Percentiles rank a stretch among this genome's conserved stretches.
Evolutionary conservation across 495 filamentous ascomycete species (phyloP).

Genomic region (Penicillium ucsense): DNA sequence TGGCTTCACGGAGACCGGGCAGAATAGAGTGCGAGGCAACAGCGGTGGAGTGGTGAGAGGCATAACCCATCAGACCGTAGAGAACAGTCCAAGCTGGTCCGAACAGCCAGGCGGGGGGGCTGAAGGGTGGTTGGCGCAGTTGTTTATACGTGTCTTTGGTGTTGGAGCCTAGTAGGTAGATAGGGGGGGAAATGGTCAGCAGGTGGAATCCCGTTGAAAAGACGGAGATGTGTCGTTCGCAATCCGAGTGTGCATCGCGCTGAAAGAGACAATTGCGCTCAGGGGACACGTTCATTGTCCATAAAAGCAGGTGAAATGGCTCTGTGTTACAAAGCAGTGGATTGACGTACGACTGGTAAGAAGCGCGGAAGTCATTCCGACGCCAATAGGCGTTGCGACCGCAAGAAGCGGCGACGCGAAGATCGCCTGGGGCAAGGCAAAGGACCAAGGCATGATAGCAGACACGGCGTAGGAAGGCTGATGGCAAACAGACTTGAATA

Average conservation of each 20-base stretch:
- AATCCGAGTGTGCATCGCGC: not conserved
- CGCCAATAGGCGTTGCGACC: conserved; percentile 23
- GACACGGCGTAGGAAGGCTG: no score
- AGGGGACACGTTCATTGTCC: no score
- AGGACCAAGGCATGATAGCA: conserved; percentile 27
- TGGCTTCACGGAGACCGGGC: conserved; percentile 15
- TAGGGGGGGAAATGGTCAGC: not conserved
- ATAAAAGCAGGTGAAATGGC: no score
- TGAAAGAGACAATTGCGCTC: no score
- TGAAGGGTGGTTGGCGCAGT: conserved; percentile 69
- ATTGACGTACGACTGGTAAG: conserved; percentile 23
- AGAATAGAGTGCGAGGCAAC: conserved; percentile 40
- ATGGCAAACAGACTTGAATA: not conserved
- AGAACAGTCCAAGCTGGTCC: conserved; percentile 78
- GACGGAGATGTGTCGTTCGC: not conserved
- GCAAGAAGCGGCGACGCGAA: conserved; percentile 26
- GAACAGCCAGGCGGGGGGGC: conserved; percentile 72
- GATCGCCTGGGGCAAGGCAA: conserved; percentile 23
- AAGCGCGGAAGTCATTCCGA: conserved; percentile 22
- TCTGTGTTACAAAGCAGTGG: not conserved
- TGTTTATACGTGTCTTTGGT: conserved; percentile 54
- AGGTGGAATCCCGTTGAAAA: not conserved
- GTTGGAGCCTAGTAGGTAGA: conserved; percentile 30
- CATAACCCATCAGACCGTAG: conserved; percentile 85
- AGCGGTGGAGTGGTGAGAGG: conserved; percentile 60